phyloP scores from a whole-genome alignment of 768 basidiomycete genomes.

The Ramaria rubella region DNA sequence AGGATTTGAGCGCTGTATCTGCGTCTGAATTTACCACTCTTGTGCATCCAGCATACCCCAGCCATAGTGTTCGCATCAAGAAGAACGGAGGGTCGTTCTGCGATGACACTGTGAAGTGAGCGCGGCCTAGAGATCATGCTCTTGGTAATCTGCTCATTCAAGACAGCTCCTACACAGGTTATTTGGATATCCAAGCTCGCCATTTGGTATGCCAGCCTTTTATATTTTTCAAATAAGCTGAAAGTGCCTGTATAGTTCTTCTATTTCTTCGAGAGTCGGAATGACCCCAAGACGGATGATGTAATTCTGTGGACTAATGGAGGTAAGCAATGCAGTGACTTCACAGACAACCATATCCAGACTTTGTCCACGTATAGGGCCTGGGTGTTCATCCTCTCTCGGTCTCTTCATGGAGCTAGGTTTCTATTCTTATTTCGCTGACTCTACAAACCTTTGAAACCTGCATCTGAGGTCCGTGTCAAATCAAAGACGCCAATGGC shows the following conservation, averaged over 20 bases:
- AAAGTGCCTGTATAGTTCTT: constrained; percentile 35
- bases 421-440: constrained; percentile 12
- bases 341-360: no score
- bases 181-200: constrained; percentile 55
- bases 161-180: constrained; percentile 34
- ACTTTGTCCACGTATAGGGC: no score
- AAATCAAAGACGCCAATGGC: constrained; percentile 47
- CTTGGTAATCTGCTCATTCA: neutral
- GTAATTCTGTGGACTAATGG: constrained; percentile 38
- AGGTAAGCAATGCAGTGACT: constrained; percentile 30
- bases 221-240: no score
- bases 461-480: constrained; percentile 81
- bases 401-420: constrained; percentile 66
- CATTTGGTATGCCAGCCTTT: constrained; percentile 30
- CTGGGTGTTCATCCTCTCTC: constrained; percentile 49
- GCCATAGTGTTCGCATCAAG: constrained; percentile 4
- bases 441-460: no score
- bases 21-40: neutral
- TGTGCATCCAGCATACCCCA: neutral
- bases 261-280: constrained; percentile 70
- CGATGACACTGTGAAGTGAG: constrained; percentile 11
- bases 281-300: constrained; percentile 39
- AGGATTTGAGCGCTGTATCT: constrained; percentile 9
- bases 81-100: neutral
- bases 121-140: no score